These are phyloP conservation scores for Fusarium mangiferae DNA, from an alignment of 2,329 filamentous ascomycete species.

Conservation along the genomic window DNA sequence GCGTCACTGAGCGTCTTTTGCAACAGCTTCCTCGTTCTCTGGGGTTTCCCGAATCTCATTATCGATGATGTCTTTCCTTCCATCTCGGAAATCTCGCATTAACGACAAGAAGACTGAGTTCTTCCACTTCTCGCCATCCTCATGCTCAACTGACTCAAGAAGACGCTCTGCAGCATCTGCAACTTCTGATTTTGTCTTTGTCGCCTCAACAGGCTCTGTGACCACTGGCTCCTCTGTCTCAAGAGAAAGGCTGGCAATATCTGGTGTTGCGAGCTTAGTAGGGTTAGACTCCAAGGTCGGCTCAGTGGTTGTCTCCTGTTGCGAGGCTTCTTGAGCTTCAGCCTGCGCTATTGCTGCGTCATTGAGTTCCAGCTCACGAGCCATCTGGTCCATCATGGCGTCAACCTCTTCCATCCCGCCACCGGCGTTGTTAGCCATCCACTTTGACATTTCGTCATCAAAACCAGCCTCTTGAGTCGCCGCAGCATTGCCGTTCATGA, in stretches of 20 bases:
- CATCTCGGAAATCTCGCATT: constrained; percentile 59
- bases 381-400: constrained; percentile 56
- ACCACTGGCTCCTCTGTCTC: constrained; percentile 23
- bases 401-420: constrained; percentile 53
- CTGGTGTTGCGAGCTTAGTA: constrained; percentile 44
- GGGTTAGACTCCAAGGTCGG: constrained; percentile 5
- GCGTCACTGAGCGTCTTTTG: constrained; percentile 32
- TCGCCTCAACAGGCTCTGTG: constrained; percentile 22
- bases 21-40: constrained; percentile 13
- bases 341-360: constrained; percentile 45
- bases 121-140: constrained; percentile 59
- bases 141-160: constrained; percentile 56
- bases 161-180: constrained; percentile 56
- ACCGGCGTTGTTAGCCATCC: constrained; percentile 52
- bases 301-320: constrained; percentile 10
- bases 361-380: constrained; percentile 53
- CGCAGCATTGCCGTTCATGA: constrained; percentile 39
- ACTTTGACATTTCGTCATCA: constrained; percentile 54
- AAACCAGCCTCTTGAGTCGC: constrained; percentile 50
- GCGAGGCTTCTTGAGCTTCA: constrained; percentile 16
- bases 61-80: constrained; percentile 56
- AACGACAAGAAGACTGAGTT: constrained; percentile 57
- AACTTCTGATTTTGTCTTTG: constrained; percentile 50
- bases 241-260: constrained; percentile 49
- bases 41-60: constrained; percentile 52